phyloP scores from a whole-genome alignment of 1,139 yeast genomes.

The Hyphopichia pseudoburtonii region DNA sequence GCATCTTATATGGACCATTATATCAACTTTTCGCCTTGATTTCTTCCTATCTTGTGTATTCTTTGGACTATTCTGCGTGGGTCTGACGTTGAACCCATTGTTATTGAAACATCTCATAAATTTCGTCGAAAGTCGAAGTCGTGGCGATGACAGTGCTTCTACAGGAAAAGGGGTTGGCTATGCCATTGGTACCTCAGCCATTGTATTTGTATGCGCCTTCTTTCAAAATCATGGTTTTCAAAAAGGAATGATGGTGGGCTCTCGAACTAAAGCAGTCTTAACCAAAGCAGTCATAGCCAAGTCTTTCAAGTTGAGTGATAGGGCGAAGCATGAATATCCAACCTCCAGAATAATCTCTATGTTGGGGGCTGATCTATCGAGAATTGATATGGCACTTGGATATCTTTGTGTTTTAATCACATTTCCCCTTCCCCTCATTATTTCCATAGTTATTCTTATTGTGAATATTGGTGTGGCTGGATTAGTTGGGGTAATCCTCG shows the following conservation, averaged over 20 bases:
- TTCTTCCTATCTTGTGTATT: constrained; percentile 16
- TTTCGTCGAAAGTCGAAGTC: constrained; percentile 42
- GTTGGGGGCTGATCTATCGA: constrained; percentile 22
- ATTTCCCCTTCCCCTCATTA: constrained; percentile 54
- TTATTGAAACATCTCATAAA: constrained; percentile 45
- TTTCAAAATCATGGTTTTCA: constrained; percentile 24
- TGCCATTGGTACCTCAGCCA: constrained; percentile 22
- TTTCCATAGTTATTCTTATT: constrained; percentile 58
- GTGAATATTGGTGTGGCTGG: constrained; percentile 70
- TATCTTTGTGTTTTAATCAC: constrained; percentile 63
- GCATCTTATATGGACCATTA: neutral
- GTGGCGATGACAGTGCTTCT: constrained; percentile 14
- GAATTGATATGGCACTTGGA: constrained; percentile 15
- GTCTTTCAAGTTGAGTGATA: constrained; percentile 16
- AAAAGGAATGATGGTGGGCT: constrained; percentile 23
- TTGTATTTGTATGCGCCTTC: constrained; percentile 20
- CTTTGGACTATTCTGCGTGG: constrained; percentile 17
- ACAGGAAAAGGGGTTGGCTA: constrained; percentile 59
- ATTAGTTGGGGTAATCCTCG: constrained; percentile 53
- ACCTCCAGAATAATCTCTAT: constrained; percentile 20
- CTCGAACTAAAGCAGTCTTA: constrained; percentile 17
- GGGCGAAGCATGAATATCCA: constrained; percentile 15
- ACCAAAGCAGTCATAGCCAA: constrained; percentile 20
- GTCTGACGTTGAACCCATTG: constrained; percentile 15
- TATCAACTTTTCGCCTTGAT: constrained; percentile 16